Conservation (phyloP, 2,329 filamentous ascomycete genomes). For the Neophaeococcomyces aloes region DNA sequence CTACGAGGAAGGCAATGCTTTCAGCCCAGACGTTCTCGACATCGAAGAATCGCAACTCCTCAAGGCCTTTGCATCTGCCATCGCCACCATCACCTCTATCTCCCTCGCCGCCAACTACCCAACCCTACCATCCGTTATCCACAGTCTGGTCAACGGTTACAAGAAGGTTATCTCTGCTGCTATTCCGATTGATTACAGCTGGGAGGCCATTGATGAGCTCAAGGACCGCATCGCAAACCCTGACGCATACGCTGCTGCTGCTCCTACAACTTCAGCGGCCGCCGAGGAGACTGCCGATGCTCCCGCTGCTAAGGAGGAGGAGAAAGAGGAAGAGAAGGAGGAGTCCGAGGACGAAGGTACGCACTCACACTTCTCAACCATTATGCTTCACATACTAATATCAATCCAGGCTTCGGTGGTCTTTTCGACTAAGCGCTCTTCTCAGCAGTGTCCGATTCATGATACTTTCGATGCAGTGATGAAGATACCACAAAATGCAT, state of each 20-base stretch:
- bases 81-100: conserved; percentile 77
- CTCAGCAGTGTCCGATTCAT: conserved; percentile 28
- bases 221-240: conserved; percentile 99
- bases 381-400: conserved; percentile 26
- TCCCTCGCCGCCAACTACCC: conserved; percentile 92
- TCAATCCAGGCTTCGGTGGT: conserved; percentile 57
- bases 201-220: conserved; percentile 92
- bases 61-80: conserved; percentile 65
- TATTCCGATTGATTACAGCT: conserved; percentile 80
- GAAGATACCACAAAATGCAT: conserved; percentile 20
- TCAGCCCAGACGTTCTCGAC: conserved; percentile 76
- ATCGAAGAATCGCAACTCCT: conserved; percentile 93
- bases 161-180: conserved; percentile 92
- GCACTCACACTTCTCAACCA: conserved; percentile 35
- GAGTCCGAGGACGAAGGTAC: conserved; percentile 53
- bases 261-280: conserved; percentile 57
- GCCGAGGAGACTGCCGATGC: conserved; percentile 42
- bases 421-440: conserved; percentile 54
- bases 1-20: conserved; percentile 94
- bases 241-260: conserved; percentile 81
- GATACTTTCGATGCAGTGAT: conserved; percentile 28
- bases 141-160: conserved; percentile 95
- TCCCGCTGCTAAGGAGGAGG: conserved; percentile 42
- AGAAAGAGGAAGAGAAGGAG: conserved; percentile 55
- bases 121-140: conserved; percentile 88